Conservation (phyloP, 2,329 filamentous ascomycete species). For the Aspergillus sclerotialis region DNA sequence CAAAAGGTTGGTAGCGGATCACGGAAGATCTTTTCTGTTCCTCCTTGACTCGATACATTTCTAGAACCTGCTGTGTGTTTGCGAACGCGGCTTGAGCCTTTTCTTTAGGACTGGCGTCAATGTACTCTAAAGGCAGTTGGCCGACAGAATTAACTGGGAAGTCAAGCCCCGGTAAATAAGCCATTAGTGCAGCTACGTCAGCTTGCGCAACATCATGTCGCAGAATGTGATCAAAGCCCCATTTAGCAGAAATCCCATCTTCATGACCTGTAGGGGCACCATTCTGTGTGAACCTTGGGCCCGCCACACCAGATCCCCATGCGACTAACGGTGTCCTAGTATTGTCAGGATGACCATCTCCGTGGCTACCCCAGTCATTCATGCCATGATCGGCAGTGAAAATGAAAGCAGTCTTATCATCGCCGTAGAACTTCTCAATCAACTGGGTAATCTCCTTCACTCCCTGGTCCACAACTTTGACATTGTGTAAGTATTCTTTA, state of each 20-base stretch:
- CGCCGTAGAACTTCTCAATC: conserved; percentile 77
- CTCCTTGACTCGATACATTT: conserved; percentile 96
- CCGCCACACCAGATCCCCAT: conserved; percentile 87
- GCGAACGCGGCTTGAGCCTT: conserved; percentile 80
- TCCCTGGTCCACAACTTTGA: conserved; percentile 87
- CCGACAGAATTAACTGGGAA: conserved; percentile 97
- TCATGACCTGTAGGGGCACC: conserved; percentile 72
- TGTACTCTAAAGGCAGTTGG: conserved; percentile 76
- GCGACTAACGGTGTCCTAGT: conserved; percentile 86
- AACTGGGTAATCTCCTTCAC: conserved; percentile 75
- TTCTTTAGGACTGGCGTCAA: conserved; percentile 63
- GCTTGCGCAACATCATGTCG: conserved; percentile 91
- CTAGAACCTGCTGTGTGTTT: conserved; percentile 79
- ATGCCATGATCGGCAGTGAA: conserved; percentile 98
- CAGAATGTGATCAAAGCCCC: conserved; percentile 71
- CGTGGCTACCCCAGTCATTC: conserved; percentile 99
- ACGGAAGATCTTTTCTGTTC: conserved; percentile 69
- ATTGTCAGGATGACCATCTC: conserved; percentile 94
- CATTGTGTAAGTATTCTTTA: conserved; percentile 88
- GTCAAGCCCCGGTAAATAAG: conserved; percentile 77
- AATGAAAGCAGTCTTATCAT: conserved; percentile 82
- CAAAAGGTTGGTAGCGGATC: conserved; percentile 70
- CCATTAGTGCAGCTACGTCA: conserved; percentile 91
- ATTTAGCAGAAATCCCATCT: conserved; percentile 78
- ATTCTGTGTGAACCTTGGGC: conserved; percentile 54